These are phyloP conservation scores for Ulota crispa DNA, from an alignment of 225 moss, liverwort and hornwort genomes.

Conservation along the genomic window DNA sequence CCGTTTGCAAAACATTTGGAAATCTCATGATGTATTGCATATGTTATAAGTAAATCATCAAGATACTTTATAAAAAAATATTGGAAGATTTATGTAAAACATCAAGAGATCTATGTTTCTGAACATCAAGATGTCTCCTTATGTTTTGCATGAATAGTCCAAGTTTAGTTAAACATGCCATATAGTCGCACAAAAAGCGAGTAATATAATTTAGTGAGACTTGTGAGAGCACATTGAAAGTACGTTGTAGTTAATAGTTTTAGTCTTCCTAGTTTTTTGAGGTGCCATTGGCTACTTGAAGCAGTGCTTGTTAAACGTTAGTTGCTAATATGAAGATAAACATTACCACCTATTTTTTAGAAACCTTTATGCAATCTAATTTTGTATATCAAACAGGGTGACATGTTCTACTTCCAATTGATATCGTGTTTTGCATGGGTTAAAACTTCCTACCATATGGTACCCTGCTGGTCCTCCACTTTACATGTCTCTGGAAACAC, in stretches of 20 bases:
- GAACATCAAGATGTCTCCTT: too few species aligned
- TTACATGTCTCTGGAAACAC: conserved; percentile 64
- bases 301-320: not conserved
- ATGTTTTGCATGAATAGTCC: too few species aligned
- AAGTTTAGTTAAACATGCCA: too few species aligned
- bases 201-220: too few species aligned
- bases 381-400: conserved; percentile 29
- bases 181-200: too few species aligned
- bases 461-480: conserved; percentile 78
- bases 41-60: too few species aligned
- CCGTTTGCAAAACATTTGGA: too few species aligned
- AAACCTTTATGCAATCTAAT: not conserved
- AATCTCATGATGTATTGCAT: too few species aligned
- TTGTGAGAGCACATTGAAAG: not conserved
- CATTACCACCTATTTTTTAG: not conserved
- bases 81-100: too few species aligned
- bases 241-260: not conserved
- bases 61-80: too few species aligned
- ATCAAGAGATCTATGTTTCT: too few species aligned
- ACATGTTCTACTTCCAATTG: conserved; percentile 77
- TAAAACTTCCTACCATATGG: conserved; percentile 68
- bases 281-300: not conserved
- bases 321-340: conserved; percentile 3
- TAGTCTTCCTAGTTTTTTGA: not conserved
- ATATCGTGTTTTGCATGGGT: conserved; percentile 82